These are phyloP conservation scores for Coemansia sp. DNA, from an alignment of 192 early-diverging fungal species.

Conservation along the genomic window DNA sequence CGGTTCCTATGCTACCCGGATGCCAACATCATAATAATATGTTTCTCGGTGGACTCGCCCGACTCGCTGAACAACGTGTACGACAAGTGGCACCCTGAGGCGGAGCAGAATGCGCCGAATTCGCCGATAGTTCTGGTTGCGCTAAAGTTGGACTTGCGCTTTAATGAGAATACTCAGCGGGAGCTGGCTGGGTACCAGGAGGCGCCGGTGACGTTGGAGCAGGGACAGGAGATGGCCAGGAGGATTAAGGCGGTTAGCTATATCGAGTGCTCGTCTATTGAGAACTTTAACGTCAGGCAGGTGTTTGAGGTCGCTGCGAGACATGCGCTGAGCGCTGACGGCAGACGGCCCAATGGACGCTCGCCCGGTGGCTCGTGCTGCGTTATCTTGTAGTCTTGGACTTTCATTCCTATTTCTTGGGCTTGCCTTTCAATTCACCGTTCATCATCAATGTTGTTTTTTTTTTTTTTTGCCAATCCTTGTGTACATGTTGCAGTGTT, in stretches of 20 bases:
- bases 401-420: background rate
- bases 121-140: constrained; percentile 27
- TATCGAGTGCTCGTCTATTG: constrained; percentile 76
- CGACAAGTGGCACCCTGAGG: constrained; percentile 42
- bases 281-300: constrained; percentile 33
- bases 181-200: constrained; percentile 45
- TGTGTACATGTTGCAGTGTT: background rate
- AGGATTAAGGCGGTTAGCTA: constrained; percentile 76
- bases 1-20: constrained; percentile 92
- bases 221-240: constrained; percentile 66
- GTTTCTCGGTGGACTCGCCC: constrained; percentile 84
- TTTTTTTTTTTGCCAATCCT: background rate
- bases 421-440: background rate
- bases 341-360: background rate
- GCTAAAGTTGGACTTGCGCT: constrained; percentile 46
- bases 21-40: constrained; percentile 89
- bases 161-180: constrained; percentile 12
- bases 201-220: constrained; percentile 31
- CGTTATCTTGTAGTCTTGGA: constrained; percentile 27
- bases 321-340: constrained; percentile 35
- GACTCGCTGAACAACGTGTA: constrained; percentile 77
- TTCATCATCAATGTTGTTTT: background rate
- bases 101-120: constrained; percentile 12
- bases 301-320: constrained; percentile 67
- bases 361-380: constrained; percentile 24